These are phyloP conservation scores for Sclerotinia spermophila DNA, from an alignment of 2,329 filamentous ascomycete species.

Conservation along the genomic window DNA sequence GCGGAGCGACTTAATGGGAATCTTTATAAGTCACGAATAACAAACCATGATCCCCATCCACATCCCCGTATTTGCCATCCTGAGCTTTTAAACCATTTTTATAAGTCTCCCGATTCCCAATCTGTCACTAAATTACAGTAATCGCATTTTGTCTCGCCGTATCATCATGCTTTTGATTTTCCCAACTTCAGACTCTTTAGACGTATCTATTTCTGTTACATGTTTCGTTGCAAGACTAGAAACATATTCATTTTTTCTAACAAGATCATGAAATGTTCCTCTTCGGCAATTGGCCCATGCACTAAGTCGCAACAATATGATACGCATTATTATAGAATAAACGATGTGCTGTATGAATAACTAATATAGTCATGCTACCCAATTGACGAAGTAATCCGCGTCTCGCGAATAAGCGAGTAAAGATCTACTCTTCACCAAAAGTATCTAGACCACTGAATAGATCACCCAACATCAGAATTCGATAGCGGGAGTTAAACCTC, in stretches of 20 bases:
- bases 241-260: conserved; percentile 24
- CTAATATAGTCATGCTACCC: conserved; percentile 39
- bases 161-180: conserved; percentile 16
- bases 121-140: conserved; percentile 23
- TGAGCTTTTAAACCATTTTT: conserved; percentile 23
- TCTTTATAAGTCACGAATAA: neutral
- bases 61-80: conserved; percentile 36
- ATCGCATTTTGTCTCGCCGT: conserved; percentile 21
- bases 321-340: conserved; percentile 26
- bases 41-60: conserved; percentile 24
- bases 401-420: conserved; percentile 25
- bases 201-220: conserved; percentile 14
- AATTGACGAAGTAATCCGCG: conserved; percentile 27
- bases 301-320: conserved; percentile 36
- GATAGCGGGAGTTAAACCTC: conserved; percentile 43
- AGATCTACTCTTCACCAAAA: conserved; percentile 29
- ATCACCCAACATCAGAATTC: conserved; percentile 33
- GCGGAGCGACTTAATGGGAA: neutral
- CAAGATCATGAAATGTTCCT: conserved; percentile 25
- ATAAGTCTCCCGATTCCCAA: conserved; percentile 26
- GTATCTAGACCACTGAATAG: conserved; percentile 34
- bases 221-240: conserved; percentile 22
- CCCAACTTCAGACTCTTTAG: neutral
- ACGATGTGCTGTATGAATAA: conserved; percentile 35
- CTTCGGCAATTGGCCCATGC: conserved; percentile 37